Percentiles rank a stretch among this genome's conserved stretches.
Evolutionary conservation across 129 eudicot species (phyloP).

Genomic region (Flaveria brownii): DNA sequence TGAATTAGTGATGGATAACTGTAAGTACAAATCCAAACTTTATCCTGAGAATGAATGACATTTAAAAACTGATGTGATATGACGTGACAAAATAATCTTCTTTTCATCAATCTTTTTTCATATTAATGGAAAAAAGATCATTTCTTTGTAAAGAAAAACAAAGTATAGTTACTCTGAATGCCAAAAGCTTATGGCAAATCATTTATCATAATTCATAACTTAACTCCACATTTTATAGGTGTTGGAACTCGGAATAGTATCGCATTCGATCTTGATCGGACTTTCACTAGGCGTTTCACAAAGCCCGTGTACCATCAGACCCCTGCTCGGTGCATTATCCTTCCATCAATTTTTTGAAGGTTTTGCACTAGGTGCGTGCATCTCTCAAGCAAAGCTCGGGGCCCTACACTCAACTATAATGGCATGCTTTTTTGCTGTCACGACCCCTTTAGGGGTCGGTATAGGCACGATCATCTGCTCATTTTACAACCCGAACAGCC

Average conservation of each 20-base stretch:
- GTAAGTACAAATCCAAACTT: too few relatives aligned
- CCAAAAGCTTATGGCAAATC: background rate
- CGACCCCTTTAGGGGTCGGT: conserved; percentile 68
- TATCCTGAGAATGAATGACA: too few relatives aligned
- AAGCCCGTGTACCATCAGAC: conserved; percentile 73
- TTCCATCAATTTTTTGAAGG: conserved; percentile 87
- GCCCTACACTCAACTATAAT: conserved; percentile 48
- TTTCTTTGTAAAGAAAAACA: background rate
- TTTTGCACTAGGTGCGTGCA: conserved; percentile 89
- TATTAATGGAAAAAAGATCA: background rate
- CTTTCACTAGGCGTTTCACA: conserved; percentile 80
- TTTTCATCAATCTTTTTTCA: background rate
- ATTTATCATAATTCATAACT: background rate
- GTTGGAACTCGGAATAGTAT: conserved; percentile 77
- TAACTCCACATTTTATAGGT: conserved; percentile 42
- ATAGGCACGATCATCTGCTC: conserved; percentile 51
- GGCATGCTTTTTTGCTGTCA: conserved; percentile 73
- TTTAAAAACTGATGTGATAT: background rate
- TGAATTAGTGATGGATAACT: too few relatives aligned
- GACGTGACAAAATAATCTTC: background rate
- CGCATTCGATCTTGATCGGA: conserved; percentile 74
- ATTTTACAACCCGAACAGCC: conserved; percentile 66
- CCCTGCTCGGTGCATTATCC: conserved; percentile 72
- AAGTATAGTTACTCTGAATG: background rate
- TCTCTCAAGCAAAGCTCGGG: conserved; percentile 62